Evolutionary conservation across 1,284 basidiomycete species (phyloP), one percentile per base, ranked within the genome.

Genomic region (Dichomitus squalens): DNA sequence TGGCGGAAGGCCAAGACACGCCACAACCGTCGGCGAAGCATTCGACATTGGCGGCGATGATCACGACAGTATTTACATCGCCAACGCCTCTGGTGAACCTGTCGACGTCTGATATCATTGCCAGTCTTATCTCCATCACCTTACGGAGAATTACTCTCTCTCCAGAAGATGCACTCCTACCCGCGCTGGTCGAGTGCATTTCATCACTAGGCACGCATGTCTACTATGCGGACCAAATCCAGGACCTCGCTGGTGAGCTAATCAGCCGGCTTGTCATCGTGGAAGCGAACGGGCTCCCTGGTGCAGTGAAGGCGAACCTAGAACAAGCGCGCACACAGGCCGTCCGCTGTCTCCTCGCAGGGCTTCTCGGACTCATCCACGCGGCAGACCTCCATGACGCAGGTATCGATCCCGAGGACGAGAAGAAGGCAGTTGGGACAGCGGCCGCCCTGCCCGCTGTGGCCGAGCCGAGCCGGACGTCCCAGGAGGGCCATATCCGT

Each of bases 141-240:
- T 76, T 95, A 46, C 88, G 92, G 48, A 82, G 92, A 53, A 80
- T 89, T 27, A 79, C 85, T 2, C 74, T 87, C 43, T 80, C 87
- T 60, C 73, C 82, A 0, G 74, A 83, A n/a, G 94, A 97, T 66
- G 65, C 78, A 3, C 76, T 95, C 8, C 75, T 97, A 7, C 81
- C 87, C 0, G 75, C 83, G 2, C 74, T 96, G 38, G 89, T 96
- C 7, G 81, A 87, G 56, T 92, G 92, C 68, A 90, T 97, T 54
- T 80, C 92, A 5, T 91, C 93, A 0, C 79, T 98, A 18, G 91
- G 92, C 31, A 87, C 89, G 7, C 94, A 97, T 70, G 87, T 96
- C 54, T 96, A 97, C 77, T 98, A 98, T 71, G 91, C 93, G 46
- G 96, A 98, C 70, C 96, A 99, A 75, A 93, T 96, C 60, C 93